Conservation (phyloP, 768 basidiomycete species). For the Mycena belliarum region DNA sequence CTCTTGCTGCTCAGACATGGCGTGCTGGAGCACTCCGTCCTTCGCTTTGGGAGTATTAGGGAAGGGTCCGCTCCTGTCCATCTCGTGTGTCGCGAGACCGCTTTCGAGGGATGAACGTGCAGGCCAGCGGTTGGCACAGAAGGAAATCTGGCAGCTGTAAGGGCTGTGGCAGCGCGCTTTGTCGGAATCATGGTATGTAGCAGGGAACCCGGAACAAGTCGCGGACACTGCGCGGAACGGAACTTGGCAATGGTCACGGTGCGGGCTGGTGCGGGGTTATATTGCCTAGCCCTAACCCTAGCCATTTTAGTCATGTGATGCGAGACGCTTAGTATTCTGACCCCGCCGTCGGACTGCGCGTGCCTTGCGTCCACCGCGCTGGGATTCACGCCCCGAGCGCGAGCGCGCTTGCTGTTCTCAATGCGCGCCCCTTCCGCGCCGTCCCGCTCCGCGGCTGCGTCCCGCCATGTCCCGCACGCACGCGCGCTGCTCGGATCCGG, state of each 20-base stretch:
- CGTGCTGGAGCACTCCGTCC: neutral
- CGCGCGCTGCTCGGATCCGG: too few relatives aligned
- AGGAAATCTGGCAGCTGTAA: constrained; percentile 27
- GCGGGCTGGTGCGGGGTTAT: too few relatives aligned
- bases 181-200: constrained; percentile 34
- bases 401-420: too few relatives aligned
- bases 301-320: too few relatives aligned
- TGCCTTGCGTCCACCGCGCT: too few relatives aligned
- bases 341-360: too few relatives aligned
- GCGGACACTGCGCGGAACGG: constrained; percentile 1
- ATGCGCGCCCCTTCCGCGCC: too few relatives aligned
- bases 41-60: constrained; percentile 5
- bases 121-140: constrained; percentile 18
- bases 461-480: too few relatives aligned
- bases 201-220: neutral
- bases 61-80: neutral
- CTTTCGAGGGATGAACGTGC: constrained; percentile 2
- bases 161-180: constrained; percentile 35
- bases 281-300: too few relatives aligned
- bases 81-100: constrained; percentile 15
- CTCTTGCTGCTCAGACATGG: neutral
- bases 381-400: too few relatives aligned
- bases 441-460: too few relatives aligned
- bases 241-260: neutral
- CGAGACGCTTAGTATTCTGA: too few relatives aligned